phyloP scores from a whole-genome alignment of 2,329 filamentous ascomycete genomes.

The Phialophora macrospora region DNA sequence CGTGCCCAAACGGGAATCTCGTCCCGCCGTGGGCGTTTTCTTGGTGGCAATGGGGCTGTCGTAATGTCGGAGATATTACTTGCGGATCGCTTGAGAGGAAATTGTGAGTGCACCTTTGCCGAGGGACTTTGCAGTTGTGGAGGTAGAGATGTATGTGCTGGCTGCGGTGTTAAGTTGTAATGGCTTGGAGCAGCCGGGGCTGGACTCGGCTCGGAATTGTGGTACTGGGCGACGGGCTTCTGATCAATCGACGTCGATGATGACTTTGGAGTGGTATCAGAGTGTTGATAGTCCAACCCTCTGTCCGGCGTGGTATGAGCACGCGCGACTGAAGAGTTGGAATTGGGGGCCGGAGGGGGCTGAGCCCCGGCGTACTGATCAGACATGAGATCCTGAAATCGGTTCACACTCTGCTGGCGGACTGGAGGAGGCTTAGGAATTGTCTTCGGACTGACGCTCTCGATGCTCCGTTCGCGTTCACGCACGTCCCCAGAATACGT shows the following conservation, averaged over 20 bases:
- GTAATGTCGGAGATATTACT: conserved; percentile 35
- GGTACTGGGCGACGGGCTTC: conserved; percentile 25
- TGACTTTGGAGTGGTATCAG: conserved; percentile 30
- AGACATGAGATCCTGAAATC: conserved; percentile 22
- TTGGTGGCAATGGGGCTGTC: conserved; percentile 47
- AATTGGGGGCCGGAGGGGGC: conserved; percentile 7
- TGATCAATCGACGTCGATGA: conserved; percentile 27
- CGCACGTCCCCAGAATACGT: conserved; percentile 35
- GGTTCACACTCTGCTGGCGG: conserved; percentile 28
- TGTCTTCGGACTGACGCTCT: conserved; percentile 41
- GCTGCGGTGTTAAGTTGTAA: conserved; percentile 29
- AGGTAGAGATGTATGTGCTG: conserved; percentile 29
- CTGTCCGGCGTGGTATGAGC: conserved; percentile 29
- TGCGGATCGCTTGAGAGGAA: conserved; percentile 36
- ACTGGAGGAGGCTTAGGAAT: conserved; percentile 37
- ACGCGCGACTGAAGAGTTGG: conserved; percentile 12
- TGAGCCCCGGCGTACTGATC: conserved; percentile 23
- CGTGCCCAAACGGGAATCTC: conserved; percentile 60
- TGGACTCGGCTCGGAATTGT: conserved; percentile 29
- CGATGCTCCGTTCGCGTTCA: conserved; percentile 38
- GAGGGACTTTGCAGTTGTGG: conserved; percentile 26
- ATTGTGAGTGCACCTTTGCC: conserved; percentile 13
- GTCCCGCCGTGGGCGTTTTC: conserved; percentile 57
- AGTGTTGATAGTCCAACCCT: conserved; percentile 19
- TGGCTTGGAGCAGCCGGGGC: conserved; percentile 16